Evolutionary conservation across 2,329 filamentous ascomycete genomes (phyloP).

Genomic region (Pseudopithomyces chartarum): DNA sequence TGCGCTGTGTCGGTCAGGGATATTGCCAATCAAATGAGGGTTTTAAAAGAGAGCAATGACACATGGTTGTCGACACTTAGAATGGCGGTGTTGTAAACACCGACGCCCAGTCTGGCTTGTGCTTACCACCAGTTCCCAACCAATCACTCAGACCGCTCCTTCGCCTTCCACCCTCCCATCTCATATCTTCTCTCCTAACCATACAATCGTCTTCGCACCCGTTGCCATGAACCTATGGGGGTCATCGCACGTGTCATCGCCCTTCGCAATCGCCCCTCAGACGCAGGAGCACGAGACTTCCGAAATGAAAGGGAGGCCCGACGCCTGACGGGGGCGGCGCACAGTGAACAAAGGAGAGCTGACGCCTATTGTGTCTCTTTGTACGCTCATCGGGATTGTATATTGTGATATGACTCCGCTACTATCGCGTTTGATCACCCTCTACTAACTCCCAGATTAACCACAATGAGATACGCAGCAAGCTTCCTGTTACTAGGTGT

Average conservation of each 20-base stretch:
- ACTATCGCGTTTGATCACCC: neutral
- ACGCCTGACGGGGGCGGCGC: conserved; percentile 1
- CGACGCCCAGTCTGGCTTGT: no score
- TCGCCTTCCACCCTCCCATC: neutral
- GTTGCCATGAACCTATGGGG: neutral
- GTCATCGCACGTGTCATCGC: neutral
- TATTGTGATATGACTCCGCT: neutral
- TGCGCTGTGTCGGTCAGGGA: no score
- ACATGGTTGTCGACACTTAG: no score
- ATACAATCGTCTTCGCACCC: neutral
- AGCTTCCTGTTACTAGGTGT: neutral
- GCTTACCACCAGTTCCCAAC: neutral
- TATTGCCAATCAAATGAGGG: no score
- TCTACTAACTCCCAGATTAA: neutral
- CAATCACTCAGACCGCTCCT: neutral
- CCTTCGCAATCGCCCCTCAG: conserved; percentile 3
- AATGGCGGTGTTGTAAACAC: no score
- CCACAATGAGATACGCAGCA: conserved; percentile 1
- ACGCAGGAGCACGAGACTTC: conserved; percentile 1
- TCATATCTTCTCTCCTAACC: neutral
- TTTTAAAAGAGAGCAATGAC: no score
- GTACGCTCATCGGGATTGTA: neutral
- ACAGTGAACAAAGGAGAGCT: conserved; percentile 2
- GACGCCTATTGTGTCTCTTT: neutral
- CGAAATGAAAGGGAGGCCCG: neutral